These are phyloP conservation scores for Dryas drummondii DNA, from an alignment of 306 rosid species.

Conservation along the genomic window DNA sequence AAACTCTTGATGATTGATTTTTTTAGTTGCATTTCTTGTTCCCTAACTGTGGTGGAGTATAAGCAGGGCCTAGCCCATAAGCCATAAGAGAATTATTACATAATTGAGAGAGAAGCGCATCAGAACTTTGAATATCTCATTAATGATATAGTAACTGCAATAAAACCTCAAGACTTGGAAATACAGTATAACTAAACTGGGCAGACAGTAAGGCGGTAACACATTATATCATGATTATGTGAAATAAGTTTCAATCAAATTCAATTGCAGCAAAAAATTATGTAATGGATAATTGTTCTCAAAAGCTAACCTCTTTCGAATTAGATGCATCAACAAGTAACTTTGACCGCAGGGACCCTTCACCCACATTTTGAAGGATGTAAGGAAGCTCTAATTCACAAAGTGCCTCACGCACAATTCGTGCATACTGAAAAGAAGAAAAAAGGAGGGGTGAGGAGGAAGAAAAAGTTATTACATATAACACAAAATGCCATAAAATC, in stretches of 20 bases:
- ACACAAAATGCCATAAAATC: background rate
- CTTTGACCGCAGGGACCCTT: constrained; percentile 60
- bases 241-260: background rate
- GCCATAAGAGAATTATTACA: background rate
- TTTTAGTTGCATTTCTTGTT: background rate
- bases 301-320: constrained; percentile 63
- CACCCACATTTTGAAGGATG: constrained; percentile 81
- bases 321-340: constrained; percentile 57
- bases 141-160: background rate
- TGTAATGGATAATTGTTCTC: constrained; percentile 1
- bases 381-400: constrained; percentile 95
- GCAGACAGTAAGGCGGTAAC: background rate
- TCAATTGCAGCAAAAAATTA: background rate
- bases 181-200: background rate
- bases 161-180: background rate
- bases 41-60: background rate
- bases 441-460: background rate
- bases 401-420: constrained; percentile 93
- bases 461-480: background rate
- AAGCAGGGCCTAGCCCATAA: background rate
- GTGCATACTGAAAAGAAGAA: constrained; percentile 52
- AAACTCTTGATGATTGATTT: background rate
- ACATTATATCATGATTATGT: background rate
- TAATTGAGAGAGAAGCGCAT: background rate
- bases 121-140: background rate